Evolutionary conservation across 257 asterid species (phyloP), one percentile per base, ranked within the genome.

Genomic region (Forsythia viridissima): DNA sequence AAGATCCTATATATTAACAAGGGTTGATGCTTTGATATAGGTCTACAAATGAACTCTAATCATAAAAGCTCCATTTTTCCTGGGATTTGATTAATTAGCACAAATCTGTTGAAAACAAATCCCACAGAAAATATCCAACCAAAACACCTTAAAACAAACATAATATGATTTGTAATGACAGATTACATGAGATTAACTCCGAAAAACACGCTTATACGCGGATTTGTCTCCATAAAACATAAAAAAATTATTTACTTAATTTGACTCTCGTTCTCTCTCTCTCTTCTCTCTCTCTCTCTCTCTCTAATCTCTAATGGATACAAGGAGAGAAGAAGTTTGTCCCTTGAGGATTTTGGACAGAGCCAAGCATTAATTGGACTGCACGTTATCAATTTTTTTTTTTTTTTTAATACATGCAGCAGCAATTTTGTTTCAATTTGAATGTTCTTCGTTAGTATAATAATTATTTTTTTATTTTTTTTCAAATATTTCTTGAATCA

Each of bases 241-340:
- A 51, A 81, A 72, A 81, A 20, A 59, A 4, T 52, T 73, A 72
- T 44, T 34, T 65, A 44, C 20, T 41, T 80, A 80, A 77, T 79
- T 88, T 76, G 87, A 82, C 91, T 84, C 85, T 81, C 78, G 38
- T 82, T 87, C 88, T 86, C 86, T 87, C 88, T 86, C 86, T 87
- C 77, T 66, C 87, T 84, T 10, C 37, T 20, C 66, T 59, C 11
- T 20, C 65, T n/a, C 20, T 51, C n/a, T 16, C 59, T 51, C 59
- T 51, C 20, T 3, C 20, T 9, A 1, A 3, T 18, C 34, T 57
- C 66, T 57, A 57, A 61, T 82, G 90, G 81, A 79, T 81, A 80
- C 83, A 84, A 84, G 79, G 90, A 86, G 94, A 83, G 92, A 83
- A 77, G 91, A 85, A 89, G 75, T 82, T 6, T 73, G 88, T 87